Conservation (phyloP, 2,329 filamentous ascomycete genomes). For the Cordyceps cicadae region DNA sequence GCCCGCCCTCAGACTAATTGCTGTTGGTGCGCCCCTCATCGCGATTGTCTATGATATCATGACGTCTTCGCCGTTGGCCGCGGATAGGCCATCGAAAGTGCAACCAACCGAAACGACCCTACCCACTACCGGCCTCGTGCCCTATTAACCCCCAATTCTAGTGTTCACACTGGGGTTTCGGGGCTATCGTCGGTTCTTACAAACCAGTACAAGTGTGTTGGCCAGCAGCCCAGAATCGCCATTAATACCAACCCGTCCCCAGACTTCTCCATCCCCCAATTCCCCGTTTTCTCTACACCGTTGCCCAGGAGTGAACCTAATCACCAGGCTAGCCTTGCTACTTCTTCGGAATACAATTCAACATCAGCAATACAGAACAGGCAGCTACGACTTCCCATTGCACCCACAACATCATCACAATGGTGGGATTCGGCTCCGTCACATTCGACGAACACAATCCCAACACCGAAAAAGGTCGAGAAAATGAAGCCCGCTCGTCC, state of each 20-base stretch:
- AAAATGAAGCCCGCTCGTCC: conserved; percentile 23
- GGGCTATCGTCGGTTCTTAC: neutral
- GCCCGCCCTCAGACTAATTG: no score
- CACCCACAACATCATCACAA: neutral
- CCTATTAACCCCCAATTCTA: neutral
- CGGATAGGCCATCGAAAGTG: neutral
- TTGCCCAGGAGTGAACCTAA: neutral
- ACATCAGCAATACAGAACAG: no score
- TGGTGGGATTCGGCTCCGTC: conserved; percentile 19
- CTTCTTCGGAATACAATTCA: neutral
- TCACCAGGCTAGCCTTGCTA: neutral
- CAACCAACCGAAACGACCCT: neutral
- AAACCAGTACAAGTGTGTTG: neutral
- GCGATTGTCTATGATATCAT: neutral
- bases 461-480: conserved; percentile 27
- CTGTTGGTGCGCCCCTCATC: neutral
- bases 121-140: neutral
- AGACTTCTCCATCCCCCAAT: neutral
- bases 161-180: neutral
- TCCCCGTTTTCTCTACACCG: neutral
- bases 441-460: conserved; percentile 36
- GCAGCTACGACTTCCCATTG: neutral
- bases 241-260: neutral
- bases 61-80: neutral
- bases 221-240: neutral